Evolutionary conservation across 371 early-diverging fungal genomes (phyloP), one percentile per base, ranked within the genome.

Genomic region (Syncephalis plumigaleata): DNA sequence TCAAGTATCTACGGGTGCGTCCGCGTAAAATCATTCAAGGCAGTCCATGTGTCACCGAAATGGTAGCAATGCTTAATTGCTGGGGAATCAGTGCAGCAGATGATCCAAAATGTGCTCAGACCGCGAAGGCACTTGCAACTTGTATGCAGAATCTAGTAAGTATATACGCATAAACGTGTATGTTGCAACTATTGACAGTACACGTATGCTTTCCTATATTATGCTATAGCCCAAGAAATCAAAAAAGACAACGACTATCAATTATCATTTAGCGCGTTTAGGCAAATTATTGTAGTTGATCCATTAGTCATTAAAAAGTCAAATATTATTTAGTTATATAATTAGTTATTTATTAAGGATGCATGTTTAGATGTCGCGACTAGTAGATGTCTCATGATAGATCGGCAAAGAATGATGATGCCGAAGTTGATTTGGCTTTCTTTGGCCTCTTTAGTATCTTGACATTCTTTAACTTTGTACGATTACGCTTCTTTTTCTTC

Each of bases 11-110:
- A 48, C 71, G 72, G 55, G 73, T 73, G 38, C 64, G 71, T 58
- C 76, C 76, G 43, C 68, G 68, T 57, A 76, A 76, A 66, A 56
- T 72, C 27, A 45, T 73, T 45, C 69, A 73, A 60, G 67, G 71
- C 39, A 72, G 69, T 54, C 76, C 73, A 36, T 76, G 76, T 48
- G 59, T 76, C 26, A 71, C 60, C 31, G 73, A 76, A 64, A 71
- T 76, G 73, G 73, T 73, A 44, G 70, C 72, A 36, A 56, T 76
- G 54, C 67, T 76, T 57, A 72, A 76, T 63, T 76, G 76, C 60
- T 76, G 76, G 76, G 71, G 72, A 26, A 61, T 67, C 44, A 57
- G 68, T 13, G 72, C 70, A 51, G 66, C 73, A 15, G 72, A 76
- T 48, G 72, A 70, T 51, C 65, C 70, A 39, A 68, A 62, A 52